A percentile compares a stretch with the other conserved stretches of the same genome.
These are phyloP conservation scores for Ogataea corticis DNA, from an alignment of 805 yeast species.

Conservation along the genomic window DNA sequence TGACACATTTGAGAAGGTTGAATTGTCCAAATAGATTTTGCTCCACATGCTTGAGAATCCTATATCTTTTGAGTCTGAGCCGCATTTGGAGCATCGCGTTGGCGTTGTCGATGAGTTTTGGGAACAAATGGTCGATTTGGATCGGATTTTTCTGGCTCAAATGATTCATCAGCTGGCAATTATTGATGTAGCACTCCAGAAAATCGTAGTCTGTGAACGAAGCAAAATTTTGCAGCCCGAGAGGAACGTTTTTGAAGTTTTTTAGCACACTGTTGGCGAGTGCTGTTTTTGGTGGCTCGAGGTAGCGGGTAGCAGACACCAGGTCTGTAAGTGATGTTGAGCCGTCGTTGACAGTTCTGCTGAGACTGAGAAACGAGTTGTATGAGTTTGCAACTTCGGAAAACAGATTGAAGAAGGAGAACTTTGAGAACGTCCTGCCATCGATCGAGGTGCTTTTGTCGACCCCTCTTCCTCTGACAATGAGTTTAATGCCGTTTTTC, in stretches of 20 bases:
- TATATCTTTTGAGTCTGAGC: slow-evolving; percentile 19
- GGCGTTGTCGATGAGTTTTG: slow-evolving; percentile 15
- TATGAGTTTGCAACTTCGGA: slow-evolving; percentile 30
- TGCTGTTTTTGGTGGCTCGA: slow-evolving; percentile 21
- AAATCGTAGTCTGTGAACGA: slow-evolving; percentile 29
- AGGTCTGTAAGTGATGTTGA: slow-evolving; percentile 22
- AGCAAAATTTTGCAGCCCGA: slow-evolving; percentile 30
- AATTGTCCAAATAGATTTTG: slow-evolving; percentile 13
- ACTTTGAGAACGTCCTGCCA: slow-evolving; percentile 31
- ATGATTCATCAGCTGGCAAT: slow-evolving; percentile 33
- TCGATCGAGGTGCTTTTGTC: slow-evolving; percentile 23
- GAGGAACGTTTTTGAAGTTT: slow-evolving; percentile 24
- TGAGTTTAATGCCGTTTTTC: slow-evolving; percentile 26
- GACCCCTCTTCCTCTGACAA: slow-evolving; percentile 31
- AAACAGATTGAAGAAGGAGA: slow-evolving; percentile 28
- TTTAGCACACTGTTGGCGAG: slow-evolving; percentile 23
- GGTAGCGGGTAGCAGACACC: slow-evolving; percentile 25
- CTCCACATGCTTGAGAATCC: slow-evolving; percentile 13
- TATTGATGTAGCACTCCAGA: slow-evolving; percentile 31
- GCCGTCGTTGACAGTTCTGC: slow-evolving; percentile 20
- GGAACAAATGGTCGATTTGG: slow-evolving; percentile 8
- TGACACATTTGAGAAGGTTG: slow-evolving; percentile 41
- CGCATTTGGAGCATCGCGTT: slow-evolving; percentile 30
- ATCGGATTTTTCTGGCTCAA: slow-evolving; percentile 36
- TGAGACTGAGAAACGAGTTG: slow-evolving; percentile 19